Evolutionary conservation across 2,329 filamentous ascomycete genomes (phyloP).

Genomic region (Dothistroma pini): DNA sequence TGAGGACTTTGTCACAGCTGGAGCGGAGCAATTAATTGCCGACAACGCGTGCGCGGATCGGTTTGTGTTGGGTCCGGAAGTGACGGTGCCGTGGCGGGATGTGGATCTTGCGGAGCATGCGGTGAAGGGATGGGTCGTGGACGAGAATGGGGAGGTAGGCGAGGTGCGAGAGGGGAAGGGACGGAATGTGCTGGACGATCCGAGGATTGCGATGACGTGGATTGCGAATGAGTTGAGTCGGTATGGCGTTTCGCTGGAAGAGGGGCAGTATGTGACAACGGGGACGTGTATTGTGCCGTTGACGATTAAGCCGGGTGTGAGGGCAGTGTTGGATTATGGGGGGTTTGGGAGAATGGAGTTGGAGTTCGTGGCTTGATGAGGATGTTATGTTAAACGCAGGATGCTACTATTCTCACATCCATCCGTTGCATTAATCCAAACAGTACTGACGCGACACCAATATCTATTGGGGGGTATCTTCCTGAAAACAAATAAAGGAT

Average conservation of each 20-base stretch:
- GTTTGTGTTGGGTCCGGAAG: not conserved
- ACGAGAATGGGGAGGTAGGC: not conserved
- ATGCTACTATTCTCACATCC: too few species aligned
- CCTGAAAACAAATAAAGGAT: too few species aligned
- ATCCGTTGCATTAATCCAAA: too few species aligned
- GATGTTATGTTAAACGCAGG: too few species aligned
- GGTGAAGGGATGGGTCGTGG: not conserved
- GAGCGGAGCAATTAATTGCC: not conserved
- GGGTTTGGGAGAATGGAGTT: not conserved
- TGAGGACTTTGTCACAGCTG: not conserved
- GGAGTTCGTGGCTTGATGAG: not conserved
- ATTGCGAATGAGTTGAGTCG: constrained; percentile 3
- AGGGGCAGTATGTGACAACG: not conserved
- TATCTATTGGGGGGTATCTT: too few species aligned
- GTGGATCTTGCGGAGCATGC: not conserved
- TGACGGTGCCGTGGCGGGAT: not conserved
- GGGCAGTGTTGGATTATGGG: not conserved
- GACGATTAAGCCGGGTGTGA: not conserved
- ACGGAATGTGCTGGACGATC: not conserved
- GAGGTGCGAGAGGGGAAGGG: not conserved
- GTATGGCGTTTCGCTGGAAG: not conserved
- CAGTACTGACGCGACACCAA: too few species aligned
- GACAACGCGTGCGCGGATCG: not conserved
- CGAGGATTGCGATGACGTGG: constrained; percentile 3
- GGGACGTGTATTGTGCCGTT: constrained; percentile 1